A percentile compares a stretch with the other conserved stretches of the same genome.
These are phyloP conservation scores for Crithidia acanthocephali DNA, from an alignment of 208 protist species.

Conservation along the genomic window DNA sequence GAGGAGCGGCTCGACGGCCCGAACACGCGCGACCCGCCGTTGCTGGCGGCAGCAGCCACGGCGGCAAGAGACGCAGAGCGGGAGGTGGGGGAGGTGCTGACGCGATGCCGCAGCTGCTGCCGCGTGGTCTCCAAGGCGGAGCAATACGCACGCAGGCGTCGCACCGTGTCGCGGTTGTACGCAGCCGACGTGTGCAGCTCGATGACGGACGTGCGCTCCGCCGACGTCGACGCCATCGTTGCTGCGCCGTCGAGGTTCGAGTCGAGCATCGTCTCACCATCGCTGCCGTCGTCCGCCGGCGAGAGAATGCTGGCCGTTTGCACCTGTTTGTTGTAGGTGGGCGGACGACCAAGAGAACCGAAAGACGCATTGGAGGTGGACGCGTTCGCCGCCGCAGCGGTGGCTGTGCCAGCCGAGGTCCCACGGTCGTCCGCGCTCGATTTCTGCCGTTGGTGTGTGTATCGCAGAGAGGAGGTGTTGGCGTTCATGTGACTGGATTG, in stretches of 20 bases:
- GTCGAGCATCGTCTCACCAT: neutral
- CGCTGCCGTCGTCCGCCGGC: slow-evolving; percentile 10
- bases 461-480: neutral
- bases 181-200: slow-evolving; percentile 46
- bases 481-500: neutral
- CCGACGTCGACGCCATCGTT: neutral
- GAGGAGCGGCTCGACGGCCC: slow-evolving; percentile 11
- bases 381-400: neutral
- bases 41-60: neutral
- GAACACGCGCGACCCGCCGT: neutral
- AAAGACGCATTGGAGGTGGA: slow-evolving; percentile 3
- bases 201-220: slow-evolving; percentile 40
- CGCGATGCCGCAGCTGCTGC: slow-evolving; percentile 28
- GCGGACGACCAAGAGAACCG: slow-evolving; percentile 1
- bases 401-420: neutral
- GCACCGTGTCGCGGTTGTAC: slow-evolving; percentile 43
- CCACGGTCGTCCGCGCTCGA: neutral
- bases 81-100: neutral
- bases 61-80: neutral
- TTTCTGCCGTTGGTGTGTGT: neutral
- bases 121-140: slow-evolving; percentile 37
- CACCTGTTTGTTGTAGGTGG: slow-evolving; percentile 35
- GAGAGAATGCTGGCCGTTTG: slow-evolving; percentile 31
- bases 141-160: slow-evolving; percentile 45
- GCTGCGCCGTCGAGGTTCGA: slow-evolving; percentile 12